These are phyloP conservation scores for Stellera chamaejasme DNA, from an alignment of 345 rosid genomes.

Conservation along the genomic window DNA sequence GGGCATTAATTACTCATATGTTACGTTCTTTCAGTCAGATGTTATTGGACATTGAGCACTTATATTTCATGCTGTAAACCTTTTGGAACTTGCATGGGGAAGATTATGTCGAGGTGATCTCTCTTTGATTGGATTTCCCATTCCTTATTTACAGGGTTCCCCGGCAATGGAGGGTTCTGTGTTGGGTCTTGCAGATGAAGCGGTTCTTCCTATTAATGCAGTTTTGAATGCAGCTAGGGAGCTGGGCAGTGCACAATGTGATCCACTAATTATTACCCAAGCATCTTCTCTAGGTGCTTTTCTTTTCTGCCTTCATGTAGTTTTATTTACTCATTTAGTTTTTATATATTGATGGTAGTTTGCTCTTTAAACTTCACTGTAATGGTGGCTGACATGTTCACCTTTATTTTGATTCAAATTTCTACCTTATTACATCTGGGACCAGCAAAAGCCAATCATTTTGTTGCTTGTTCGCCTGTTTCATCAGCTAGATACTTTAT, in stretches of 20 bases:
- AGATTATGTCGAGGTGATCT: no score
- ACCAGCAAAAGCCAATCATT: background rate
- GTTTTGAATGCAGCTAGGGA: slow-evolving; percentile 27
- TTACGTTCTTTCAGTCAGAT: no score
- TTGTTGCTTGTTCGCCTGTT: background rate
- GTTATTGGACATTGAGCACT: no score
- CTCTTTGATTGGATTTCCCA: no score
- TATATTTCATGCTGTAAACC: no score
- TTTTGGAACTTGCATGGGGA: no score
- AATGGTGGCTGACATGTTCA: background rate
- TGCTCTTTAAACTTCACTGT: background rate
- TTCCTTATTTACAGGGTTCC: slow-evolving; percentile 5
- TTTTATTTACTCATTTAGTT: background rate
- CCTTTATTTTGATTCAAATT: no score
- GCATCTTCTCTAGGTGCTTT: slow-evolving; percentile 46
- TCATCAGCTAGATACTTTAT: no score
- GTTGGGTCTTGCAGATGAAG: slow-evolving; percentile 10
- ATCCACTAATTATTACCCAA: slow-evolving; percentile 51
- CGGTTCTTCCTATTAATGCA: slow-evolving; percentile 24
- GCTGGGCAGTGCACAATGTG: slow-evolving; percentile 25
- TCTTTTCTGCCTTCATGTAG: slow-evolving; percentile 3
- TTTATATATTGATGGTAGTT: background rate
- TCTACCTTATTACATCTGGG: background rate
- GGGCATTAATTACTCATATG: no score
- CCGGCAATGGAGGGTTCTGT: background rate